phyloP scores from a whole-genome alignment of 225 moss, liverwort and hornwort genomes.

The Sphagnum contortum region DNA sequence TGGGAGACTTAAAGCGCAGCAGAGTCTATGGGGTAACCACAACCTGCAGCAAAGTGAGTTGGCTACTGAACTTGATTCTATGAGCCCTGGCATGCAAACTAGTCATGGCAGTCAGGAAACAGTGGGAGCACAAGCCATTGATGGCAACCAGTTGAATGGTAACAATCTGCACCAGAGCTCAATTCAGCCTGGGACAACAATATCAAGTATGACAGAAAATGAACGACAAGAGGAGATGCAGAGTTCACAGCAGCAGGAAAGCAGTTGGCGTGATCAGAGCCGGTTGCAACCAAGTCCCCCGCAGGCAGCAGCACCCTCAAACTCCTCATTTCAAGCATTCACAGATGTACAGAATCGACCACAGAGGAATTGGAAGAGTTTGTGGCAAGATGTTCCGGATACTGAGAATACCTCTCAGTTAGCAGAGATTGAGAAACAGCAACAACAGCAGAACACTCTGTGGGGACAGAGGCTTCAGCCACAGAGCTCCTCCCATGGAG shows the following conservation, averaged over 20 bases:
- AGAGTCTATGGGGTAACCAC: slow-evolving; percentile 63
- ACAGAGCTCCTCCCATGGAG: slow-evolving; percentile 29
- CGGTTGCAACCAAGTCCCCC: slow-evolving; percentile 66
- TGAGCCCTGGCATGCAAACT: slow-evolving; percentile 50
- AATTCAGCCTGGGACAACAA: slow-evolving; percentile 30
- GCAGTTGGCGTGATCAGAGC: slow-evolving; percentile 75
- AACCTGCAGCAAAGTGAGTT: slow-evolving; percentile 62
- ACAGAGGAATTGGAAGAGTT: slow-evolving; percentile 69
- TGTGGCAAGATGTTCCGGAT: slow-evolving; percentile 66
- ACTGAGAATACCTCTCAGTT: slow-evolving; percentile 53
- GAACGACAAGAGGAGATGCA: slow-evolving; percentile 28
- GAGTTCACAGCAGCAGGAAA: slow-evolving; percentile 40
- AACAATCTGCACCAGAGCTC: slow-evolving; percentile 40
- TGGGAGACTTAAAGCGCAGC: slow-evolving; percentile 57
- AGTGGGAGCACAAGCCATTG: slow-evolving; percentile 26
- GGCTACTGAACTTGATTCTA: slow-evolving; percentile 57
- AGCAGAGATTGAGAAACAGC: slow-evolving; percentile 53
- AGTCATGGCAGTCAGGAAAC: slow-evolving; percentile 61
- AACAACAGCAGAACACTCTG: slow-evolving; percentile 42
- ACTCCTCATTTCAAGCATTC: slow-evolving; percentile 55
- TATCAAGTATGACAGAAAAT: no score
- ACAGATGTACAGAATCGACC: slow-evolving; percentile 48
- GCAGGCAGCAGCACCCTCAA: slow-evolving; percentile 26
- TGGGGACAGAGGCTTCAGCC: slow-evolving; percentile 51
- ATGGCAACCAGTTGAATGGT: slow-evolving; percentile 44